Evolutionary conservation across 768 basidiomycete species (phyloP), one percentile per base, ranked within the genome.

Genomic region (Pleurotus pulmonarius): DNA sequence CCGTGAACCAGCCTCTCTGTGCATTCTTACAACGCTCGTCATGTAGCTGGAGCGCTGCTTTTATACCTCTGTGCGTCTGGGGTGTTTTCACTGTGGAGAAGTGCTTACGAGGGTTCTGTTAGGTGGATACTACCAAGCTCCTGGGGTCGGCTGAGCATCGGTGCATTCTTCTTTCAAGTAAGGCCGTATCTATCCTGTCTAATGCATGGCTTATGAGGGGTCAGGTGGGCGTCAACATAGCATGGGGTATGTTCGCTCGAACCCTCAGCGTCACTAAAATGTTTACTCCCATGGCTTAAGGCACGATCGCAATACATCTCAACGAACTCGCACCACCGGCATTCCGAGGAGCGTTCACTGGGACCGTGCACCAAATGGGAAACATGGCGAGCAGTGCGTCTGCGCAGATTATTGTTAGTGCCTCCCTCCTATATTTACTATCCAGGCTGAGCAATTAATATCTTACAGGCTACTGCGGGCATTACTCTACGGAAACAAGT

Each of bases 171-270:
- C 64, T 68, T 85, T 18, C 60, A 61, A 55, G 60, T 61, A 49
- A 7, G 25, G 13, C n/a, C 15, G 8, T 15, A 26, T 16, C 25
- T 20, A 11, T 22, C 16, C 25, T 44, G 22, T 20, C 13, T 37
- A 11, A 8, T 34, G 29, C 9, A 8, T 34, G 11, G 9, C 24
- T 56, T 6, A 24, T 57, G 24, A 53, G 15, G 22, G 11, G 13
- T 37, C 83, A 87, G 64, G 75, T 83, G 58, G 85, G 84, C 57
- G 83, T 88, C 1, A 87, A 88, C 65, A 85, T 83, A 25, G 85
- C 85, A 39, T 86, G 84, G 84, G 84, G 83, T 60, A 45, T 16
- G 45, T 22, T 6, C 34, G n/a, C 13, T 13, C 51, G 15, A 22
- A 9, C 4, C 25, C 7, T 24, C 16, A n/a, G 16, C 26, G 46